These are phyloP conservation scores for Ambrosia trifida DNA, from an alignment of 129 eudicot species.

Conservation along the genomic window DNA sequence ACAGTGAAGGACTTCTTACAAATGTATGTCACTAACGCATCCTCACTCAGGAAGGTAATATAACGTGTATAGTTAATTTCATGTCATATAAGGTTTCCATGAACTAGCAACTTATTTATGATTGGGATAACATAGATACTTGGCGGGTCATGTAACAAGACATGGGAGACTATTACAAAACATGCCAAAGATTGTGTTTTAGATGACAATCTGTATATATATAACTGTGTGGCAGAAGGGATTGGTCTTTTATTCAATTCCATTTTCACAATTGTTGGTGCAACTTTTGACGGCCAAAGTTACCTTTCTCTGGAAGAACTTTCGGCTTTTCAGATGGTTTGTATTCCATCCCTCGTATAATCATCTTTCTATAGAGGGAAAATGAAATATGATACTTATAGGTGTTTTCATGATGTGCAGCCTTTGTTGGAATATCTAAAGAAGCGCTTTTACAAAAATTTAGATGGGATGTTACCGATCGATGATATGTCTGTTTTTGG, in stretches of 20 bases:
- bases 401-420: slow-evolving; percentile 34
- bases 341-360: slow-evolving; percentile 18
- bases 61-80: not conserved
- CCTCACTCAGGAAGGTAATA: slow-evolving; percentile 51
- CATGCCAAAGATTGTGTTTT: slow-evolving; percentile 59
- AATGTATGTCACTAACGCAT: slow-evolving; percentile 40
- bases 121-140: slow-evolving; percentile 44
- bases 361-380: not conserved
- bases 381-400: not conserved
- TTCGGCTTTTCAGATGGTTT: slow-evolving; percentile 49
- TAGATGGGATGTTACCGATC: slow-evolving; percentile 35
- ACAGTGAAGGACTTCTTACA: slow-evolving; percentile 57
- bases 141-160: slow-evolving; percentile 51
- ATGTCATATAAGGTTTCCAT: not conserved
- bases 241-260: slow-evolving; percentile 48
- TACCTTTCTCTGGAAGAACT: slow-evolving; percentile 43
- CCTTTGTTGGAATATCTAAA: slow-evolving; percentile 51
- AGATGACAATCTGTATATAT: slow-evolving; percentile 42
- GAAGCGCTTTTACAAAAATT: slow-evolving; percentile 41
- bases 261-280: slow-evolving; percentile 52
- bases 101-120: not conserved
- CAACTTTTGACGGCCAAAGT: slow-evolving; percentile 53
- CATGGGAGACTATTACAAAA: slow-evolving; percentile 53
- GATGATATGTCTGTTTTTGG: slow-evolving; percentile 34
- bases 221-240: slow-evolving; percentile 36